Evolutionary conservation across 2,329 filamentous ascomycete genomes (phyloP).

Genomic region (Penicillium corylophilum): DNA sequence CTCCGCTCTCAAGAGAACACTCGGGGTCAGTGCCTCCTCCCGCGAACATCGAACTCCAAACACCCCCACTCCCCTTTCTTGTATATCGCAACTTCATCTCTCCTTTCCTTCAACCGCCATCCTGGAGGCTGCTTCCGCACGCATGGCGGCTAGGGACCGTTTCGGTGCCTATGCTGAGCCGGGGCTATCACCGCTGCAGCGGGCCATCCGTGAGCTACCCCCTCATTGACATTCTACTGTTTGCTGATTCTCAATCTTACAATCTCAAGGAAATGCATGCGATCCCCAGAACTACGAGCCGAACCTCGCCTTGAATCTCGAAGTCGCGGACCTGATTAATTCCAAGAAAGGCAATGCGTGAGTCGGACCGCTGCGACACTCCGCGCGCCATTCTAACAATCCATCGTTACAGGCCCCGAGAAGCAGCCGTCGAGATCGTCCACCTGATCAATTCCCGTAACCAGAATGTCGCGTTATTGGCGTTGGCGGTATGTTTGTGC

Average conservation of each 20-base stretch:
- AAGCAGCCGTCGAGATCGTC: conserved; percentile 90
- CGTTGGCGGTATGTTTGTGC: conserved; percentile 61
- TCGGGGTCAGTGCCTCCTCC: conserved; percentile 13
- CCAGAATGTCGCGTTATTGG: conserved; percentile 87
- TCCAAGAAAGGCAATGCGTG: conserved; percentile 90
- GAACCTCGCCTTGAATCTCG: conserved; percentile 91
- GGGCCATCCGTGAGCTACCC: conserved; percentile 70
- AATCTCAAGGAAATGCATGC: conserved; percentile 72
- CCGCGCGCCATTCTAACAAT: conserved; percentile 25
- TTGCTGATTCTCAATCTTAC: conserved; percentile 18
- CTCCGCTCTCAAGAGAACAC: conserved; percentile 20
- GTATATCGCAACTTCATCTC: conserved; percentile 1
- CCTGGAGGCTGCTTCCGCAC: conserved; percentile 94
- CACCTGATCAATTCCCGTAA: conserved; percentile 96
- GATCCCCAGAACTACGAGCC: conserved; percentile 97
- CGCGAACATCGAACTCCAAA: conserved; percentile 7
- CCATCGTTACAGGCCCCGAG: conserved; percentile 63
- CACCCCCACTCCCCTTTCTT: conserved; percentile 3
- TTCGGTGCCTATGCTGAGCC: conserved; percentile 80
- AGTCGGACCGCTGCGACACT: conserved; percentile 26
- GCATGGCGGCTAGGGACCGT: conserved; percentile 92
- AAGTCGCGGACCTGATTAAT: conserved; percentile 95
- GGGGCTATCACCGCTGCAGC: conserved; percentile 81
- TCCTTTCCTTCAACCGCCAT: conserved; percentile 29
- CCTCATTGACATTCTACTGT: conserved; percentile 1